These are phyloP conservation scores for Fusarium algeriense DNA, from an alignment of 2,329 filamentous ascomycete species.

Conservation along the genomic window DNA sequence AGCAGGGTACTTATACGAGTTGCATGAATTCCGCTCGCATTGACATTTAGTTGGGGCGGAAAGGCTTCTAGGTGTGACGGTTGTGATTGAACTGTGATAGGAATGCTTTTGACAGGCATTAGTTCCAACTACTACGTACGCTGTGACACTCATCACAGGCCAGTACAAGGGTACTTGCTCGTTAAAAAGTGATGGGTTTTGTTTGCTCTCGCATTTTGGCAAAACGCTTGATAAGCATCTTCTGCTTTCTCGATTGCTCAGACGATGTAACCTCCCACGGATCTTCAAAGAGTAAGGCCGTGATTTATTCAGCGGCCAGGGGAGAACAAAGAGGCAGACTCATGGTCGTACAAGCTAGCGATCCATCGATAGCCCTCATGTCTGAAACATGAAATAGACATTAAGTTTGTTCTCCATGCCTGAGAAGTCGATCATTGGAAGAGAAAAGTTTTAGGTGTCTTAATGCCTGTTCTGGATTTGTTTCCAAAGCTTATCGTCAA, in stretches of 20 bases:
- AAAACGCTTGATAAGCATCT: slow-evolving; percentile 2
- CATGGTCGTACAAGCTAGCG: not conserved
- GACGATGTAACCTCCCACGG: slow-evolving; percentile 19
- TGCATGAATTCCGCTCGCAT: not conserved
- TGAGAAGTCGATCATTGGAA: not conserved
- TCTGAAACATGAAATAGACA: not conserved
- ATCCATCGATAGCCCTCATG: not conserved
- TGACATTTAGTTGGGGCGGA: slow-evolving; percentile 3
- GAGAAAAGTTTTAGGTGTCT: not conserved
- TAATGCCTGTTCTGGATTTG: not conserved
- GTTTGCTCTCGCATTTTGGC: slow-evolving; percentile 9
- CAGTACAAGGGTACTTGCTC: slow-evolving; percentile 12
- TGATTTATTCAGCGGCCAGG: not conserved
- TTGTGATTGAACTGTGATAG: slow-evolving; percentile 24
- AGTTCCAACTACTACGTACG: not conserved
- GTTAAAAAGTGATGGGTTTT: slow-evolving; percentile 2
- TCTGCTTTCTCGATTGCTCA: slow-evolving; percentile 9
- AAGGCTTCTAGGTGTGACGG: slow-evolving; percentile 13
- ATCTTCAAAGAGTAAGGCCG: not conserved
- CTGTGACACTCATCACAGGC: not conserved
- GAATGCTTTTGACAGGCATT: slow-evolving; percentile 18
- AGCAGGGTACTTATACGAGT: not conserved
- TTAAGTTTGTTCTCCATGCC: not conserved
- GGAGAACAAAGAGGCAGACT: not conserved
- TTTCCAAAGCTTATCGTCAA: not conserved